These are phyloP conservation scores for Parmelia sp. DNA, from an alignment of 495 filamentous ascomycete genomes.

Conservation along the genomic window DNA sequence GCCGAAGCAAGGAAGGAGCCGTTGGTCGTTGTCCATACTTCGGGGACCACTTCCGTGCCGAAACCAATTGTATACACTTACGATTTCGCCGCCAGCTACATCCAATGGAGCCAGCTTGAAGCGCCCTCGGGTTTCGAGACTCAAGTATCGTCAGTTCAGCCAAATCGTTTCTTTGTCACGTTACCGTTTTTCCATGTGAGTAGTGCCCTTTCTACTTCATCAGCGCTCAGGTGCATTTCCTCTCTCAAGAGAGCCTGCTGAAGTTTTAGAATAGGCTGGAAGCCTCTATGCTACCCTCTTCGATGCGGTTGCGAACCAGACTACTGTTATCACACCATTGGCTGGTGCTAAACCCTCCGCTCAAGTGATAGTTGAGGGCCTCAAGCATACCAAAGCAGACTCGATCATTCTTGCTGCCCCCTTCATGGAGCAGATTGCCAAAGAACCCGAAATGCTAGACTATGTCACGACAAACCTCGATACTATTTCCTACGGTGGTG, in stretches of 20 bases:
- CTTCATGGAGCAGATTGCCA: slow-evolving; percentile 31
- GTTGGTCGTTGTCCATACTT: slow-evolving; percentile 18
- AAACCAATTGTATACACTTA: slow-evolving; percentile 4
- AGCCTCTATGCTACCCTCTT: neutral
- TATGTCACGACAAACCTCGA: slow-evolving; percentile 29
- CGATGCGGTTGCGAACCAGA: neutral
- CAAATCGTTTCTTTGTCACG: neutral
- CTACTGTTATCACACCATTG: neutral
- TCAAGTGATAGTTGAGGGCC: neutral
- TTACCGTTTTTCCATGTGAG: slow-evolving; percentile 3
- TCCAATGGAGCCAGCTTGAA: neutral
- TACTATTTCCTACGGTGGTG: slow-evolving; percentile 30
- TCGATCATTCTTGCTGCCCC: slow-evolving; percentile 30
- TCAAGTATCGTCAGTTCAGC: neutral
- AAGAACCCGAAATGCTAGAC: slow-evolving; percentile 28
- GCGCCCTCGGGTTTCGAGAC: slow-evolving; percentile 2
- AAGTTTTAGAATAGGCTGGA: neutral
- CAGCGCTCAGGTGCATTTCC: too few relatives aligned
- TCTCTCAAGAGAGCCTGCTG: too few relatives aligned
- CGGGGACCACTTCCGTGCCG: neutral
- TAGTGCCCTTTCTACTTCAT: neutral
- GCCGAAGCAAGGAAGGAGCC: slow-evolving; percentile 27
- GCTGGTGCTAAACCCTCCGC: neutral
- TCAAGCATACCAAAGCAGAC: slow-evolving; percentile 18
- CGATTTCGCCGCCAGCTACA: neutral